These are phyloP conservation scores for Pseudocohnilembus persalinus DNA, from an alignment of 169 alveolate genomes.

Conservation along the genomic window DNA sequence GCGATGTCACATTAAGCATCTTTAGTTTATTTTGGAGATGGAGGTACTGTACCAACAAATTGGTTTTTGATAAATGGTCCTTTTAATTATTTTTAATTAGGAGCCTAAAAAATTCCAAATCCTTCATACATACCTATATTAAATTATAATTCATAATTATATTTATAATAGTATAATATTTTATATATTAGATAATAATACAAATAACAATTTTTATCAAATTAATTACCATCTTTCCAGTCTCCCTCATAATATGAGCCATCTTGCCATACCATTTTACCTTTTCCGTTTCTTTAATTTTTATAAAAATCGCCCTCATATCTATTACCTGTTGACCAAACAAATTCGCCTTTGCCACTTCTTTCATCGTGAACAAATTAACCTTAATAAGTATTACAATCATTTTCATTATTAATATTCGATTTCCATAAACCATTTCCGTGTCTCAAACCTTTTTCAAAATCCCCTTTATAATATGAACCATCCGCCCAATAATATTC, in stretches of 20 bases:
- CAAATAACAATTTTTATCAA: too few species aligned
- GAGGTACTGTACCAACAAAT: too few species aligned
- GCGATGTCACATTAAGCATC: too few species aligned
- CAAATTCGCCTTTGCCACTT: conserved; percentile 52
- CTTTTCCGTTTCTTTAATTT: conserved; percentile 56
- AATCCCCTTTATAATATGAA: conserved; percentile 49
- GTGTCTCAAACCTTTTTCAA: conserved; percentile 53
- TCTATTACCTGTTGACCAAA: conserved; percentile 28
- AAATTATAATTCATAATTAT: too few species aligned
- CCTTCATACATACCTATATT: too few species aligned
- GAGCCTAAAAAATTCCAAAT: too few species aligned
- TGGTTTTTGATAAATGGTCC: too few species aligned
- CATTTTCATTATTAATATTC: conserved; percentile 44
- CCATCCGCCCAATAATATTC: conserved; percentile 55
- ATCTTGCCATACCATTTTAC: conserved; percentile 62
- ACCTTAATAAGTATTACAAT: conserved; percentile 48
- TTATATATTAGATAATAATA: too few species aligned
- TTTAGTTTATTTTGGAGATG: too few species aligned
- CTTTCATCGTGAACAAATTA: conserved; percentile 44
- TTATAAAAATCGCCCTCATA: conserved; percentile 48
- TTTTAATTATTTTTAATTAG: too few species aligned
- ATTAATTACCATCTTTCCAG: conserved; percentile 18
- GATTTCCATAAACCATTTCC: conserved; percentile 59
- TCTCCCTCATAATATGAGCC: conserved; percentile 50
- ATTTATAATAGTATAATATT: too few species aligned